Evolutionary conservation across 164 flowering plant species (phyloP).

Genomic region (Annona squamosa): DNA sequence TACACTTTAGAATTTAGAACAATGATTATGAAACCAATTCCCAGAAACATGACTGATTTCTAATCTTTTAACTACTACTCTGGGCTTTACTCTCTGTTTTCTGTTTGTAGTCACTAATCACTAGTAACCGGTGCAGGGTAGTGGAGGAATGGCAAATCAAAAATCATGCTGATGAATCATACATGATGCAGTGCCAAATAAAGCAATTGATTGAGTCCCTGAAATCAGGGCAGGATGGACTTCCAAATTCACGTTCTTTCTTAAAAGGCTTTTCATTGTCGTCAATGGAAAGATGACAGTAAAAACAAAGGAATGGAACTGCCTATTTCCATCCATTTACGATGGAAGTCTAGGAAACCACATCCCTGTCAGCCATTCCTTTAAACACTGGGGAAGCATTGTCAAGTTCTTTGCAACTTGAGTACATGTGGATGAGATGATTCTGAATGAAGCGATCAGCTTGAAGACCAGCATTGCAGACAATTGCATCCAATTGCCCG

Average conservation of each 20-base stretch:
- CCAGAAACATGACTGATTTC: too few species aligned
- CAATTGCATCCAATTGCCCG: constrained; percentile 28
- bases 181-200: constrained; percentile 24
- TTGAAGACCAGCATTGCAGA: constrained; percentile 24
- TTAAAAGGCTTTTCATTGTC: constrained; percentile 24
- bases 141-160: constrained; percentile 24
- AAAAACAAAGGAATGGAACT: too few species aligned
- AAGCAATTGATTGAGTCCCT: constrained; percentile 17
- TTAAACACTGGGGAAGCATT: constrained; percentile 28
- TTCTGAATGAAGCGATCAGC: constrained; percentile 30
- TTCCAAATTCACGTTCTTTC: constrained; percentile 23
- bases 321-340: constrained; percentile 24
- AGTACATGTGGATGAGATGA: constrained; percentile 42
- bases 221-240: constrained; percentile 14
- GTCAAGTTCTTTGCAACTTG: constrained; percentile 20
- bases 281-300: constrained; percentile 17
- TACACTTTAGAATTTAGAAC: too few species aligned
- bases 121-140: constrained; percentile 18
- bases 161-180: constrained; percentile 25
- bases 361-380: constrained; percentile 32
- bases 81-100: background rate
- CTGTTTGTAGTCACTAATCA: background rate
- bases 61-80: background rate
- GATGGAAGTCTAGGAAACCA: constrained; percentile 45
- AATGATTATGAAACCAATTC: too few species aligned